Percentiles rank a stretch among this genome's conserved stretches.
Evolutionary conservation across 2,329 filamentous ascomycete genomes (phyloP).

Genomic region (Blastomyces silverae): DNA sequence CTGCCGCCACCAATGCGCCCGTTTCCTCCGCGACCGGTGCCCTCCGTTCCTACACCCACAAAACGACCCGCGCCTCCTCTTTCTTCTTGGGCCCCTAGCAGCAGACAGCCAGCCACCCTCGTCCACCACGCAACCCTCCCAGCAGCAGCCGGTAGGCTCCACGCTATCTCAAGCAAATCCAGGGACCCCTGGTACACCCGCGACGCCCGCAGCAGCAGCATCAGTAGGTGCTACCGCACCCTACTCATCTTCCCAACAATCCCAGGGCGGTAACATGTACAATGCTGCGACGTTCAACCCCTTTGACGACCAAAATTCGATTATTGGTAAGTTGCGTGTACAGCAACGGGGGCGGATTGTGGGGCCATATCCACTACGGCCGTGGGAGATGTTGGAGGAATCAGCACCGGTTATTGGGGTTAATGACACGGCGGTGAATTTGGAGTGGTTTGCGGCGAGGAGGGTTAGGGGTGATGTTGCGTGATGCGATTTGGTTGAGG

Average conservation of each 20-base stretch:
- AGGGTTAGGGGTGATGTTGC: conserved; percentile 18
- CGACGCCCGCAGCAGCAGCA: background rate
- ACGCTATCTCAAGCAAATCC: background rate
- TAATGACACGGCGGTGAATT: conserved; percentile 42
- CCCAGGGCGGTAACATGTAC: background rate
- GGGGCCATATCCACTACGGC: conserved; percentile 34
- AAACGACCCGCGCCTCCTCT: conserved; percentile 37
- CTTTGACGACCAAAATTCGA: conserved; percentile 27
- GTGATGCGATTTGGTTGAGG: background rate
- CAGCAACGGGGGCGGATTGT: conserved; percentile 34
- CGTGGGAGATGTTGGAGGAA: conserved; percentile 43
- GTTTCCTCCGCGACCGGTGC: conserved; percentile 40
- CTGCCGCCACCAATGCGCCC: conserved; percentile 37
- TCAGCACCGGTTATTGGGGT: conserved; percentile 39
- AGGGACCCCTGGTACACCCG: background rate
- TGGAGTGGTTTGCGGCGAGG: conserved; percentile 40
- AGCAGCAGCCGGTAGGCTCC: conserved; percentile 12
- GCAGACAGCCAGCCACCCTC: conserved; percentile 23
- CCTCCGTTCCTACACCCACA: conserved; percentile 35
- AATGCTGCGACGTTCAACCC: background rate
- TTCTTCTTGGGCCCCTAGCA: conserved; percentile 37
- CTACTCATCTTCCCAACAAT: conserved; percentile 1
- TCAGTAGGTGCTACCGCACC: background rate
- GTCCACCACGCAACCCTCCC: conserved; percentile 16
- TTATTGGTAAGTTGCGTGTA: conserved; percentile 32